These are phyloP conservation scores for Cardamine resedifolia DNA, from an alignment of 345 rosid genomes.

Conservation along the genomic window DNA sequence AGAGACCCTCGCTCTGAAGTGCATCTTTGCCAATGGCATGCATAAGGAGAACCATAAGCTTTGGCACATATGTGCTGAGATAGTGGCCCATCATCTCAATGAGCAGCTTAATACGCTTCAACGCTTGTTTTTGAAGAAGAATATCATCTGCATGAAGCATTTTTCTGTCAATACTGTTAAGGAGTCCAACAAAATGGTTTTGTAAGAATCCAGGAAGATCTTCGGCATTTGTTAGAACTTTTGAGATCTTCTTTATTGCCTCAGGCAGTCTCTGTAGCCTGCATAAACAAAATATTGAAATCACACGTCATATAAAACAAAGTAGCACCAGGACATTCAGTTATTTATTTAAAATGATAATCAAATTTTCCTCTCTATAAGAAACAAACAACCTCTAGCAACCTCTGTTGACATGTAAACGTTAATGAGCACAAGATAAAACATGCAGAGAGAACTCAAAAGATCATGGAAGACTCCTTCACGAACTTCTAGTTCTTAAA, in stretches of 20 bases:
- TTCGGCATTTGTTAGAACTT: conserved; percentile 71
- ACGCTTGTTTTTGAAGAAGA: conserved; percentile 81
- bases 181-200: conserved; percentile 97
- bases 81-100: conserved; percentile 92
- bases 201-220: conserved; percentile 85
- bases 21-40: conserved; percentile 83
- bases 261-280: conserved; percentile 81
- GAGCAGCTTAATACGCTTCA: conserved; percentile 83
- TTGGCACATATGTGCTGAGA: conserved; percentile 86
- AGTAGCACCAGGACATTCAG: conserved; percentile 14
- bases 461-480: conserved; percentile 5
- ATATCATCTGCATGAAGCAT: conserved; percentile 81
- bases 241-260: conserved; percentile 76
- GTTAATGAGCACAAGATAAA: conserved; percentile 3
- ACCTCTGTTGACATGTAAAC: conserved; percentile 8
- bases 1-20: conserved; percentile 86
- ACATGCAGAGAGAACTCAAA: conserved; percentile 17
- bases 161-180: conserved; percentile 86
- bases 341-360: conserved; percentile 13
- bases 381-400: conserved; percentile 12
- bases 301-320: conserved; percentile 10
- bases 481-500: conserved; percentile 5
- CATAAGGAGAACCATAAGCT: conserved; percentile 94
- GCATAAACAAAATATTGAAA: conserved; percentile 33
- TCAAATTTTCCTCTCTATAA: conserved; percentile 5